Evolutionary conservation across 495 filamentous ascomycete genomes (phyloP).

Genomic region (Penicillium samsonianum): DNA sequence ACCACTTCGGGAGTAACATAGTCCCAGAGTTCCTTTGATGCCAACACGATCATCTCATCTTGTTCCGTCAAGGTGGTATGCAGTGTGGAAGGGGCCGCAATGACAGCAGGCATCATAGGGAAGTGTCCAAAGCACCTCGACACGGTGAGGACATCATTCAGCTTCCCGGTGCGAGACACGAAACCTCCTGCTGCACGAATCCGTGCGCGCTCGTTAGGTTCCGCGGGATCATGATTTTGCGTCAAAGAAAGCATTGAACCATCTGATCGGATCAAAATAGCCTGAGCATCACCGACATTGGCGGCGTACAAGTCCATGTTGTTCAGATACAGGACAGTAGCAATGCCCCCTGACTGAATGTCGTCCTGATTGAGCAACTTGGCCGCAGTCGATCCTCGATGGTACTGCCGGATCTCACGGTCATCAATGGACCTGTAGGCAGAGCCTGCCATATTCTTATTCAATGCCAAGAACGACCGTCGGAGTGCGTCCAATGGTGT

Average conservation of each 20-base stretch:
- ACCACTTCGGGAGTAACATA: slow-evolving; percentile 83
- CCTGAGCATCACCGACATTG: slow-evolving; percentile 93
- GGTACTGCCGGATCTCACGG: slow-evolving; percentile 59
- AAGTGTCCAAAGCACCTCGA: slow-evolving; percentile 95
- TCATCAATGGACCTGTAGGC: slow-evolving; percentile 82
- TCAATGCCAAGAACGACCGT: slow-evolving; percentile 82
- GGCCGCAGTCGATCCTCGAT: slow-evolving; percentile 68
- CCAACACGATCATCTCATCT: slow-evolving; percentile 91
- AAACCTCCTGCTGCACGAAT: slow-evolving; percentile 95
- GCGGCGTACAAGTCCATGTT: slow-evolving; percentile 89
- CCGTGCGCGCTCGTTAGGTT: slow-evolving; percentile 75
- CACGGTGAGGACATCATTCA: slow-evolving; percentile 88
- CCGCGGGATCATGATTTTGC: slow-evolving; percentile 88
- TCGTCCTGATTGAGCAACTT: slow-evolving; percentile 82
- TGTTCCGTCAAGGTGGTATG: slow-evolving; percentile 80
- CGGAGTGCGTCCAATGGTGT: slow-evolving; percentile 80
- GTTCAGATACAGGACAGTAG: slow-evolving; percentile 87
- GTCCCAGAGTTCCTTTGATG: slow-evolving; percentile 92
- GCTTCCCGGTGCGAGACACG: slow-evolving; percentile 88
- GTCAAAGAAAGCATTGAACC: slow-evolving; percentile 79
- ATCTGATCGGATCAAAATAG: slow-evolving; percentile 87
- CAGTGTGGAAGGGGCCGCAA: slow-evolving; percentile 83
- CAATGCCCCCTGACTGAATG: slow-evolving; percentile 83
- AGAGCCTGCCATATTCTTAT: slow-evolving; percentile 88
- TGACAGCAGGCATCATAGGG: slow-evolving; percentile 87